Conservation (phyloP, 768 basidiomycete genomes). For the Rossbeevera mucosa region DNA sequence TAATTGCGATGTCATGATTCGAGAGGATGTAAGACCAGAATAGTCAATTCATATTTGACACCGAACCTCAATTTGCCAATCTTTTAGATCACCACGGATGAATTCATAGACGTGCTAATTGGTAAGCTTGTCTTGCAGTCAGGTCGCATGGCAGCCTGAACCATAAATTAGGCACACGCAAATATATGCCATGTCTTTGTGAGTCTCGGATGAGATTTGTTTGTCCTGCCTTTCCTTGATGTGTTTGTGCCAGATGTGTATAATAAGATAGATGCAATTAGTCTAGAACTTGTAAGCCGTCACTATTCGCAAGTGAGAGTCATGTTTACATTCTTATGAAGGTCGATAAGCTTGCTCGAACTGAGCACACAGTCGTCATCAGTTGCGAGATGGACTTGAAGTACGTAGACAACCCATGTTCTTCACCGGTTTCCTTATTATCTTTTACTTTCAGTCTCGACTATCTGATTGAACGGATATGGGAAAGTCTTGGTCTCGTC, state of each 20-base stretch:
- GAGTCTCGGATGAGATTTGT: conserved; percentile 23
- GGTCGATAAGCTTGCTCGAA: conserved; percentile 76
- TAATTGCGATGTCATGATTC: conserved; percentile 96
- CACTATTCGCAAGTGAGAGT: not conserved
- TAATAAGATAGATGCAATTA: conserved; percentile 93
- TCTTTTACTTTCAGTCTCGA: conserved; percentile 44
- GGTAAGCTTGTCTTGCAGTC: conserved; percentile 40
- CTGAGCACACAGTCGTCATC: conserved; percentile 87
- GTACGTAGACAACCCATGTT: conserved; percentile 35
- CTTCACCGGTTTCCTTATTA: not conserved
- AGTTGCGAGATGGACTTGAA: conserved; percentile 94
- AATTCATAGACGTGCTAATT: conserved; percentile 97
- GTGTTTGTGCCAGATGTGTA: conserved; percentile 67
- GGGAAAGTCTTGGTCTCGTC: conserved; percentile 74
- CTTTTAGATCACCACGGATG: conserved; percentile 82
- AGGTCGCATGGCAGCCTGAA: not conserved
- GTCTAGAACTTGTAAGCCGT: conserved; percentile 53
- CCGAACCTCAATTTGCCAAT: not conserved
- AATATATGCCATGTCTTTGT: conserved; percentile 94
- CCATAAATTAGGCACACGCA: conserved; percentile 66
- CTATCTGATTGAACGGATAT: conserved; percentile 71
- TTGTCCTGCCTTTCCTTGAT: not conserved
- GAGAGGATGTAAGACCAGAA: conserved; percentile 73
- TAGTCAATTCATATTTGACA: conserved; percentile 2
- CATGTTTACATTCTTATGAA: conserved; percentile 9